These are phyloP conservation scores for Hypoxylon lienhwacheense DNA, from an alignment of 495 filamentous ascomycete genomes.

Conservation along the genomic window DNA sequence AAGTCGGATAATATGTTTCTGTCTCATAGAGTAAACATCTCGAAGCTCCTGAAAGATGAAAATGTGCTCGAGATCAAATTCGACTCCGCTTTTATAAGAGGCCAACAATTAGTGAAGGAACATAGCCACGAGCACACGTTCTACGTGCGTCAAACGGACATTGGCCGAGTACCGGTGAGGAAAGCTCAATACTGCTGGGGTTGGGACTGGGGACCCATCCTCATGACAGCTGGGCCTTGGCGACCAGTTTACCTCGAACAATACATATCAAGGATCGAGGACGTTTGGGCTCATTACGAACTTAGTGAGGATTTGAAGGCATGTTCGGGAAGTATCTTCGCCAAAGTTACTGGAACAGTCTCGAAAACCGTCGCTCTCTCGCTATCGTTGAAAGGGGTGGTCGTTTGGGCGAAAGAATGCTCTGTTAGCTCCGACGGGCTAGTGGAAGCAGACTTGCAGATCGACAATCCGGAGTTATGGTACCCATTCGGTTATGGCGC, in stretches of 20 bases:
- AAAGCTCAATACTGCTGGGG: conserved; percentile 71
- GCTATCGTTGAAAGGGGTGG: conserved; percentile 46
- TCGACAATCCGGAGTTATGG: conserved; percentile 67
- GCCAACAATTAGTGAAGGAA: conserved; percentile 44
- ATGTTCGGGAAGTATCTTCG: conserved; percentile 40
- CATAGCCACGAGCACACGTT: conserved; percentile 50
- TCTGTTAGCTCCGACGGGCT: conserved; percentile 35
- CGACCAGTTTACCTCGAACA: conserved; percentile 66
- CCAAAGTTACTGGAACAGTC: conserved; percentile 52
- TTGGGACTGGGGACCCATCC: conserved; percentile 80
- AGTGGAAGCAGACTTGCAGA: conserved; percentile 48
- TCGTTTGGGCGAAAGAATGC: conserved; percentile 59
- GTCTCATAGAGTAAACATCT: conserved; percentile 52
- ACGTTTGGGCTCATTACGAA: conserved; percentile 58
- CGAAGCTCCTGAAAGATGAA: conserved; percentile 26
- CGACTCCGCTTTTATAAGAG: conserved; percentile 45
- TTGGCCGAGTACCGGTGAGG: conserved; percentile 46
- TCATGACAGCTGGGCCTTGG: conserved; percentile 76
- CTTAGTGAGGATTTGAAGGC: conserved; percentile 50
- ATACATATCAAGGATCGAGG: conserved; percentile 50
- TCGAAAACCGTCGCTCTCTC: conserved; percentile 38
- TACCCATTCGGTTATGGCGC: conserved; percentile 70
- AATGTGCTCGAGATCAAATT: conserved; percentile 49
- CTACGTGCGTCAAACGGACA: conserved; percentile 51
- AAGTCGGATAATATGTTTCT: conserved; percentile 67